Base-by-base conservation (phyloP, 352 stramenopile species). In the Globisporangium parvum region DNA sequence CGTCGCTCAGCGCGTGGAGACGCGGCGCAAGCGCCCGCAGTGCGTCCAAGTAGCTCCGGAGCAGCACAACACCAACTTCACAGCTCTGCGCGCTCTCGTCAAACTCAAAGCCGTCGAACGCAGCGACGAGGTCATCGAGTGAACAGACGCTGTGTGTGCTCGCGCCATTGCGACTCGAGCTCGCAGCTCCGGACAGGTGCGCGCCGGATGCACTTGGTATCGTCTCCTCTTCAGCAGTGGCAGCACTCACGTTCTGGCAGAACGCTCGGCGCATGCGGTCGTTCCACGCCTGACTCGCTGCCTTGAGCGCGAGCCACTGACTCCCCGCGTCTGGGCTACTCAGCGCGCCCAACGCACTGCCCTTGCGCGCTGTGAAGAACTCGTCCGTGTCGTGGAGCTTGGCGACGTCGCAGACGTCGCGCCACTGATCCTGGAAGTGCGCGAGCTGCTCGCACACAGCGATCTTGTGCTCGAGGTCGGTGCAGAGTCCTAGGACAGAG, bases 321-420 rank as follows among this genome's bases (percentile, higher is more conserved):
- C 24, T 41, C 51, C 55, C 24, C 61, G 63, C 41, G 56, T 71
- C 18, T 53, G 56, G 18, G 31, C 46, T 35, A 59, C 45, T 51
- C 4, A 20, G 15, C 20, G 39, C 39, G 14, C 11, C 31, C 31
- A 37, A 37, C 8, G 31, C 31, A 37, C 31, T 11, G 31, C 21
- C 12, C 21, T 44, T 51, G 17, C 33, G 28, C 44, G 65, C 48
- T n/a, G 60, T 66, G 61, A 87, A 79, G 33, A 79, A 87, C 35
- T 88, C 78, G 3, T 88, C 75, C 3, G 82, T 60, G 24, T 88
- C 78, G 42, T 85, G 75, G 0, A 88, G 51, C 39, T 77, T 73
- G 3, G 69, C 68, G 24, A 78, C 55, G 57, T 83, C 67, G 45
- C 73, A 86, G 6, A 77, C 31, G 2, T 71, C 28, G 5, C 66